Evolutionary conservation across 2,329 filamentous ascomycete species (phyloP), one percentile per base, ranked within the genome.

Genomic region (Trichoderma aggressivum): DNA sequence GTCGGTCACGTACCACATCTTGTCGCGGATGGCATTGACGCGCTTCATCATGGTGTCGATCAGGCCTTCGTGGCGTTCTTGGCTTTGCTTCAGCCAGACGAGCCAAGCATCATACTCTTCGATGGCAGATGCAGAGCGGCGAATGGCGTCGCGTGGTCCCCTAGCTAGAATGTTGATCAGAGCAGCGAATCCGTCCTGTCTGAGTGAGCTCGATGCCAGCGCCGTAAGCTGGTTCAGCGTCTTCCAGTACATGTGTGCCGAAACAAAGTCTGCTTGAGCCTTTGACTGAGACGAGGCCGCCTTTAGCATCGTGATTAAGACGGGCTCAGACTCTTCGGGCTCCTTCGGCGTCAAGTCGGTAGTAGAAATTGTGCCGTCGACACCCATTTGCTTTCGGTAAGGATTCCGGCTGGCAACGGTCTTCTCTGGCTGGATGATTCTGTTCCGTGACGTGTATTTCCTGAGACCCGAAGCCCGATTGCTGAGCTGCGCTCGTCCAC

Each of bases 1-100:
- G 79, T 98, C 94, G 1, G 93, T 95, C 72, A 96, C 92, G 79
- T 97, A 99, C 96, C 96, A 99, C 93, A 98, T 97, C 85, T 98
- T 98, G 79, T 97, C 93, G 55, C 96, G 89, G 50, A 98, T 86
- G 26, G 91, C 90, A 71, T 90, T 89, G 47, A 96, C 86, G 6
- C 89, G 89, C 71, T 86, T 86, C 86, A 93, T 92, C 88, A 94
- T 92, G 6, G 89, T 86, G 53, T 94, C 91, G 43, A 94, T 90
- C 14, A 89, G 87, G 3, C 86, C 87, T 76, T 95, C 93, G 61
- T 94, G 90, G 3, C 92, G 88, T 76, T 94, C 92, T 76, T 95
- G 90, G 28, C 91, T 93, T 75, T 94, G 92, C 77, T 94, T 94
- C 24, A 97, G 86, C 88, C 92, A 94, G 14, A 94, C 89, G 36